phyloP scores from a whole-genome alignment of 208 protist genomes.

The Trichomonas vaginalis region DNA sequence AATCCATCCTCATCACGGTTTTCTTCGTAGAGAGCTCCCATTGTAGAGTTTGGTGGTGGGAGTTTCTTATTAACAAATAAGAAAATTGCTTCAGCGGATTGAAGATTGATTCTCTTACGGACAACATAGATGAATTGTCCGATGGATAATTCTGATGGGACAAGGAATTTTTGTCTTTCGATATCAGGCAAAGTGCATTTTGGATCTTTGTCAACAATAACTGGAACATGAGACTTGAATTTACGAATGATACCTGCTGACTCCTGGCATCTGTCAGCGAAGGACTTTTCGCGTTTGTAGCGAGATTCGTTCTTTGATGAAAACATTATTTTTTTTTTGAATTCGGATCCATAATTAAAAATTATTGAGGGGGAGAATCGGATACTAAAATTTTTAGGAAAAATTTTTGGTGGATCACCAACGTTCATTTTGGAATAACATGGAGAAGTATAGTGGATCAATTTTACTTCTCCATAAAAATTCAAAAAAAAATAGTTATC shows the following conservation, averaged over 20 bases:
- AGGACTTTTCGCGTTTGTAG: neutral
- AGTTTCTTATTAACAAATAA: constrained; percentile 14
- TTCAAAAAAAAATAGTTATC: no score
- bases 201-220: constrained; percentile 19
- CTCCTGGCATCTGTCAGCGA: neutral
- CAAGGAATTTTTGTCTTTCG: constrained; percentile 17
- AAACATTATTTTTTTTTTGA: no score
- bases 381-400: no score
- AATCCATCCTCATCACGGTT: constrained; percentile 12
- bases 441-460: no score
- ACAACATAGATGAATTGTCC: constrained; percentile 8
- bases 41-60: neutral
- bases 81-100: neutral
- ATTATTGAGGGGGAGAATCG: no score
- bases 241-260: neutral
- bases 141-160: neutral
- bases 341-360: no score
- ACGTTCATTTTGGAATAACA: no score
- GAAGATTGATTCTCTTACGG: neutral
- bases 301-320: neutral
- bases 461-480: no score
- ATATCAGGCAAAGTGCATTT: constrained; percentile 6
- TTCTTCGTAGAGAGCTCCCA: neutral
- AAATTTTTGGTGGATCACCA: no score
- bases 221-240: neutral